Base-by-base conservation (phyloP, 345 rosid genomes). In the Populus pruinosa region DNA sequence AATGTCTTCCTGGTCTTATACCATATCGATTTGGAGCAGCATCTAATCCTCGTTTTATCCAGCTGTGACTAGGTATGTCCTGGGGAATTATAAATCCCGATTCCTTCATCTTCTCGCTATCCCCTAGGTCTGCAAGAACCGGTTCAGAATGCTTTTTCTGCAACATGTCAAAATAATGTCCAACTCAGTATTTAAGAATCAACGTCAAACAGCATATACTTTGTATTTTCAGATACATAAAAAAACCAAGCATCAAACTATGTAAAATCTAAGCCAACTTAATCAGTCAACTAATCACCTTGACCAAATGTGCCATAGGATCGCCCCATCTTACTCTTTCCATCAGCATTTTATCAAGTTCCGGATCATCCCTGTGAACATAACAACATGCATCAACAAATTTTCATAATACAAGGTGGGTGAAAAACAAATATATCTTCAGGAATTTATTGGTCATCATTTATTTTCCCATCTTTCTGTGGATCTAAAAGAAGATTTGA, bases 241-340 rank as follows among this genome's bases (percentile, higher is more conserved):
- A 3, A 3, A 21, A 53, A 53, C 49, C 5, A 53, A 21, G 44
- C 8, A 72, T 23, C 47, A 71, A 63, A 65, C 29, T 25, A 33
- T 72, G 53, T 27, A 53, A n/a, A 55, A 55, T 36, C 33, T 35
- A 50, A 71, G 35, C 55, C 66, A 72, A 35, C 31, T 16, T 13
- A 74, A 35, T 50, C 18, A 62, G 44, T 69, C 33, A 21, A 70
- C 76, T 31, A 36, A 75, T 71, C 86, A 91, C 99, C 98, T 92
- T 92, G 65, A 96, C 97, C 87, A 93, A 83, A 85, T 96, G 97
- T 25, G 94, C 98, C 98, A 96, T 93, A 35, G 97, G 96, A 86
- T 96, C 99, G 73, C 97, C 98, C 90, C 90, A 96, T 83, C 99
- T 85, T 61, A 87, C 62, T 83, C 90, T 87, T 2, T 93, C 92